Evolutionary conservation across 140 eudicot species (phyloP).

Genomic region (Cichorium intybus): DNA sequence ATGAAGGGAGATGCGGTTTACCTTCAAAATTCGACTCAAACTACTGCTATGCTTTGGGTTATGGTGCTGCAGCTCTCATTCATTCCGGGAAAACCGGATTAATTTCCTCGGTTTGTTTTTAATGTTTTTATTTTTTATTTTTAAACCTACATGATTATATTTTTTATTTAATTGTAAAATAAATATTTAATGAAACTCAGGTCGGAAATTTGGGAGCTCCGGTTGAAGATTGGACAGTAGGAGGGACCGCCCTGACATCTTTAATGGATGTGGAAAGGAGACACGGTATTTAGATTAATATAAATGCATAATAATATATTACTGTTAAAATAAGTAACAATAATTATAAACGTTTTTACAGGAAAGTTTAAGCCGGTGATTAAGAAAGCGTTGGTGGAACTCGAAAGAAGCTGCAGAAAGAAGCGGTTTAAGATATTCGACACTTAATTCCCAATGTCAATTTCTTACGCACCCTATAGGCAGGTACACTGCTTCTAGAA

Average conservation of each 20-base stretch:
- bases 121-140: background rate
- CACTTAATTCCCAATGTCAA: too few species aligned
- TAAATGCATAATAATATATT: background rate
- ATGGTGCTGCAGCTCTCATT: conserved; percentile 86
- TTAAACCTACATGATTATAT: background rate
- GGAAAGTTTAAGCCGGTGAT: conserved; percentile 97
- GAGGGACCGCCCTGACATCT: conserved; percentile 93
- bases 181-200: conserved; percentile 41
- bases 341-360: conserved; percentile 21
- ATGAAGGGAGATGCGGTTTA: conserved; percentile 97
- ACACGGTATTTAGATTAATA: conserved; percentile 51
- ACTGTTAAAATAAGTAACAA: too few species aligned
- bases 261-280: conserved; percentile 97
- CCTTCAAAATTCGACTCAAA: conserved; percentile 88
- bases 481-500: too few species aligned
- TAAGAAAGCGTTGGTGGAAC: conserved; percentile 99
- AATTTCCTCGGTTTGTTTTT: conserved; percentile 73
- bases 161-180: background rate
- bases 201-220: conserved; percentile 97
- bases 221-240: conserved; percentile 92
- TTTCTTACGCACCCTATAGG: too few species aligned
- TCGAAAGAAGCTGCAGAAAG: too few species aligned
- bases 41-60: conserved; percentile 95
- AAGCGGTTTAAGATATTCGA: too few species aligned
- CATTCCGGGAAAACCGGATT: conserved; percentile 91